phyloP scores from a whole-genome alignment of 768 basidiomycete species.

The Termitomyces sp. region DNA sequence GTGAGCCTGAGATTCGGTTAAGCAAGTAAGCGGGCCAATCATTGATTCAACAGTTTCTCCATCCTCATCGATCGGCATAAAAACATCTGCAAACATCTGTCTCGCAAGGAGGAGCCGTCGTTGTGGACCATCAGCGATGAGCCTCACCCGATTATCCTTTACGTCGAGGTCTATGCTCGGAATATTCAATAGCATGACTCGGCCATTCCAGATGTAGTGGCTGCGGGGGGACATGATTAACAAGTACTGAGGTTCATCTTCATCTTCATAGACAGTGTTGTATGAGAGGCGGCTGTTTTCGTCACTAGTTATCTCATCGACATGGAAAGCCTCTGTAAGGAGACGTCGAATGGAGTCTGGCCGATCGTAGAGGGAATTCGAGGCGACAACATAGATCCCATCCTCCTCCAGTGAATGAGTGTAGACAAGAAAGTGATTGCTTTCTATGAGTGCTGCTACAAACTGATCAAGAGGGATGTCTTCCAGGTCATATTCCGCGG shows the following conservation, averaged over 20 bases:
- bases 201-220: constrained; percentile 89
- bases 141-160: constrained; percentile 83
- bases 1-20: constrained; percentile 84
- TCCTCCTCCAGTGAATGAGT: constrained; percentile 82
- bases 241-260: constrained; percentile 68
- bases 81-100: constrained; percentile 62
- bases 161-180: constrained; percentile 76
- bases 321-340: constrained; percentile 80
- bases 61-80: constrained; percentile 59
- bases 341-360: constrained; percentile 75
- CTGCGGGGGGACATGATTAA: constrained; percentile 80
- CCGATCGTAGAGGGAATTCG: constrained; percentile 66
- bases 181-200: constrained; percentile 72
- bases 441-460: constrained; percentile 70
- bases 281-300: constrained; percentile 40
- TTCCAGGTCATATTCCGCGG: constrained; percentile 84
- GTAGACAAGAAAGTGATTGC: constrained; percentile 92
- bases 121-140: constrained; percentile 87
- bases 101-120: constrained; percentile 72
- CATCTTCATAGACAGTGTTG: constrained; percentile 37
- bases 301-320: constrained; percentile 55
- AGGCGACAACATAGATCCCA: constrained; percentile 88
- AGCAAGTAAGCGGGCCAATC: constrained; percentile 39
- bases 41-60: constrained; percentile 41
- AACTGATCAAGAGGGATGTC: constrained; percentile 70